A percentile compares a stretch with the other conserved stretches of the same genome.
phyloP scores from a whole-genome alignment of 2,329 filamentous ascomycete genomes.

The Pezicula rhizophila region DNA sequence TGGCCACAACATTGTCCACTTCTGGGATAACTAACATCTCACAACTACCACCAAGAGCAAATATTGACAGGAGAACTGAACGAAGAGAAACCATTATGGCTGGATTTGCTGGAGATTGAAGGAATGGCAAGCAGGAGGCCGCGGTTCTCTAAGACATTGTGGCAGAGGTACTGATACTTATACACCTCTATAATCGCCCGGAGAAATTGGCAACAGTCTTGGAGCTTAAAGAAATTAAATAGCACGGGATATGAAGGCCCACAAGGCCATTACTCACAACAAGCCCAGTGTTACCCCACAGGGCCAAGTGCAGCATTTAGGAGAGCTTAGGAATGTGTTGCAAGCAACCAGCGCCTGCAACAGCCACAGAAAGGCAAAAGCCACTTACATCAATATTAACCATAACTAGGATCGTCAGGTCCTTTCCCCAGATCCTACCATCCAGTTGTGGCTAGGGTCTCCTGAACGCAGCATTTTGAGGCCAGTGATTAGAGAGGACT shows the following conservation, averaged over 20 bases:
- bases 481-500: too few relatives aligned
- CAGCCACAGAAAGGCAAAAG: too few relatives aligned
- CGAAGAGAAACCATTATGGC: neutral
- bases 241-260: neutral
- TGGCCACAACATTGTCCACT: conserved; percentile 1
- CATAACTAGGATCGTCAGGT: too few relatives aligned
- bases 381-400: too few relatives aligned
- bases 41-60: neutral
- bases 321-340: too few relatives aligned
- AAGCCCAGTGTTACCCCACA: too few relatives aligned
- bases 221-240: neutral
- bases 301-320: too few relatives aligned
- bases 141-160: neutral
- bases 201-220: neutral
- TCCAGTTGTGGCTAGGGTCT: neutral
- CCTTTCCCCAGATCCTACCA: too few relatives aligned
- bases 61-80: neutral
- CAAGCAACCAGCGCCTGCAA: too few relatives aligned
- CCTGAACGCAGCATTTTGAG: neutral
- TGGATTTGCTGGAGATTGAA: neutral
- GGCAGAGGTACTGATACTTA: neutral
- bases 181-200: neutral
- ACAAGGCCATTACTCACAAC: neutral
- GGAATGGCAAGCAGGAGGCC: neutral
- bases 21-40: neutral